phyloP scores from a whole-genome alignment of 208 protist genomes.

The Zelonia costaricensis region DNA sequence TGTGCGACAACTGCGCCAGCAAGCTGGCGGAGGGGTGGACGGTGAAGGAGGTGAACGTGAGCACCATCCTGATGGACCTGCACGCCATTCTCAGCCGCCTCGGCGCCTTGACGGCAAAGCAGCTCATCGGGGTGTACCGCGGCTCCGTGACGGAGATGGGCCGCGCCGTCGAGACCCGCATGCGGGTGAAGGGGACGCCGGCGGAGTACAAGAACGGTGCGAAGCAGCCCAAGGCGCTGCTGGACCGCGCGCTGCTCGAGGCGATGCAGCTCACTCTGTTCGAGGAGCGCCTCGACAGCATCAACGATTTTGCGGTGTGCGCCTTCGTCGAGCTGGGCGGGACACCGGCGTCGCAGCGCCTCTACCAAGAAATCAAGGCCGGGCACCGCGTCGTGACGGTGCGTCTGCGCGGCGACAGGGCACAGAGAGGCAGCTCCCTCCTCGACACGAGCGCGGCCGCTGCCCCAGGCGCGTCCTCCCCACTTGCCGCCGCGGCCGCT shows the following conservation, averaged over 20 bases:
- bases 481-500: neutral
- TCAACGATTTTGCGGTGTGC: conserved; percentile 71
- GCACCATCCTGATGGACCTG: conserved; percentile 58
- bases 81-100: conserved; percentile 65
- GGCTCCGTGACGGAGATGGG: conserved; percentile 68
- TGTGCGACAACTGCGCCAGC: conserved; percentile 88
- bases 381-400: conserved; percentile 33
- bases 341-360: conserved; percentile 34
- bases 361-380: conserved; percentile 36
- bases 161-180: conserved; percentile 66
- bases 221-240: conserved; percentile 38
- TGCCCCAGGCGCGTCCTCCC: neutral
- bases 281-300: conserved; percentile 69
- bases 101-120: conserved; percentile 78
- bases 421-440: neutral
- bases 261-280: conserved; percentile 62
- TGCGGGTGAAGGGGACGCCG: conserved; percentile 78
- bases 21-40: conserved; percentile 63
- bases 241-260: conserved; percentile 79
- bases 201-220: conserved; percentile 81
- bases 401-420: conserved; percentile 44
- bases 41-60: conserved; percentile 40
- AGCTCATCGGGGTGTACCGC: conserved; percentile 80
- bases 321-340: conserved; percentile 70
- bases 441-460: neutral